Base-by-base conservation (phyloP, 768 basidiomycete species). In the Chalciporus chontae region DNA sequence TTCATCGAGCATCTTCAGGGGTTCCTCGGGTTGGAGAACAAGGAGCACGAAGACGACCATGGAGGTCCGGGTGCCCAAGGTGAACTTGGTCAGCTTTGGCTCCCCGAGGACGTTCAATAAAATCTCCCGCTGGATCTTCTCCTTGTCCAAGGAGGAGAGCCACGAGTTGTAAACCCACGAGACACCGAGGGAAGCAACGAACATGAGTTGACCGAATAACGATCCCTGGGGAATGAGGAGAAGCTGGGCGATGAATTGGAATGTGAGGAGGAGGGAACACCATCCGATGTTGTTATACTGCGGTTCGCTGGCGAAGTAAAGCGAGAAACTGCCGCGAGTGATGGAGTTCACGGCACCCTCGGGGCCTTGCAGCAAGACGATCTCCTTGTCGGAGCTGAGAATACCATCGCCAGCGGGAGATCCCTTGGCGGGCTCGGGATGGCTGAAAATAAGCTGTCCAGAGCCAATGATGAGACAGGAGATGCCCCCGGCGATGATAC, bases 61-160 rank as follows among this genome's bases (percentile, higher is more conserved):
- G 11, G 59, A 36, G 2, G 67, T 67, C 18, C 57, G 58, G 2
- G 67, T 67, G 11, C 62, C 62, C 26, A 66, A 51, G 14, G 8
- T 39, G 36, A 62, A 64, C 40, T 64, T 67, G 40, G 48, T 61
- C 51, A 65, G 45, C 21, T 23, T 8, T 2, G 67, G 66, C 0
- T 43, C 45, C 26, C 51, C 27, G 31, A 68, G 63, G 5, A 68
- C 65, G 26, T 58, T 21, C 10, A 69, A 15, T 5, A 69, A 17
- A 10, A 70, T 48, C 18, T 57, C 43, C 21, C 51, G 57, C 50
- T 72, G 61, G 8, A 61, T 53, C 37, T 54, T 57, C 13, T 64
- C 67, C 46, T 54, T 67, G 41, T 77, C 72, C 69, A 76, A 56
- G 8, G 66, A 68, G 3, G 71, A 65, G 1, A 72, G 44, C 57